Base-by-base conservation (phyloP, 129 eudicot species). In the sunflower (Helianthus annuus) region DNA sequence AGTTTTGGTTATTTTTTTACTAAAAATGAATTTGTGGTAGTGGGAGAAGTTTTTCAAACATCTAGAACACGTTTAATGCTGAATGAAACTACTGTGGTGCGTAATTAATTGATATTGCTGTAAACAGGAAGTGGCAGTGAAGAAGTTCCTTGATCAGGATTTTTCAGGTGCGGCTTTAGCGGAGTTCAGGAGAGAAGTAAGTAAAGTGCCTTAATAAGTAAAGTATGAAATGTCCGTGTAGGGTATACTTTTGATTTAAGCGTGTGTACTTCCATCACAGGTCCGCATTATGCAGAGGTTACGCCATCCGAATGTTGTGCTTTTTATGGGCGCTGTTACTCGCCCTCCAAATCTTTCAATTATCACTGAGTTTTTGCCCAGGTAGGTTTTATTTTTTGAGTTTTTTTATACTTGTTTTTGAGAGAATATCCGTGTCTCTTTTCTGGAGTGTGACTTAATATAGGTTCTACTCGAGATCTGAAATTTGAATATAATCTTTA, bases 141-240 rank as follows among this genome's bases (percentile, higher is more conserved):
- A 94, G 91, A 94, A 94, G 86, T 94, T 94, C 72, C 92, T 94
- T 66, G 97, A 94, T 80, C 99, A 94, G 83, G 99, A 94, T 84
- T 94, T 94, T 86, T 94, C 99, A 40, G 99, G 99, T 78, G 97
- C 97, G 74, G 99, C 99, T 75, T 79, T 94, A 79, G 99, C 89
- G 13, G 99, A 94, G 95, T 94, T 94, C 77, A 88, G 75, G 82
- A 83, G 99, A 84, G 99, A 94, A 85, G 99, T 94, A 83, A 78
- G 92, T 56, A 55, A 60, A 32, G 64, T 48, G 10, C 38, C 15
- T 27, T 69, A 22, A 56, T 4, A 11, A 55, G 24, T 32, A 11
- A 46, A 46, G 32, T 36, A 32, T 67, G 27, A 57, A 12, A 56
- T 27, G 42, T 22, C 10, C 45, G 15, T 72, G 45, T n/a, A 46